These are phyloP conservation scores for Populus euphratica DNA, from an alignment of 345 rosid species.

Conservation along the genomic window DNA sequence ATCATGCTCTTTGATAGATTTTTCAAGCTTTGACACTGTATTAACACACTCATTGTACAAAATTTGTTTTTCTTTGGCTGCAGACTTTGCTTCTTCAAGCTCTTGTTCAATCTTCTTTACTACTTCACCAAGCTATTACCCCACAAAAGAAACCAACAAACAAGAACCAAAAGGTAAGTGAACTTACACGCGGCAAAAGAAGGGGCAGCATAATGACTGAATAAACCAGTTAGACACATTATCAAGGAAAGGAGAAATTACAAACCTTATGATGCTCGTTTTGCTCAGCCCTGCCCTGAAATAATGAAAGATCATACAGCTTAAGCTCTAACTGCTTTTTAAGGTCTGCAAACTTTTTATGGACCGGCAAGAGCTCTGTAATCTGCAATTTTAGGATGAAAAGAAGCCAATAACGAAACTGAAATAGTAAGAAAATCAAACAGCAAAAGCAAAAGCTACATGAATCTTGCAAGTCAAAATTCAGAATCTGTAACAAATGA, in stretches of 20 bases:
- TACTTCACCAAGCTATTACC: conserved; percentile 65
- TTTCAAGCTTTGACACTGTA: conserved; percentile 58
- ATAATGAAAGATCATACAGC: conserved; percentile 79
- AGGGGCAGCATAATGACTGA: neutral
- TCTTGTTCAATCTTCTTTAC: conserved; percentile 82
- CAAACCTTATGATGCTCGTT: conserved; percentile 96
- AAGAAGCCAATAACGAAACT: neutral
- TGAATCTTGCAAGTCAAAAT: neutral
- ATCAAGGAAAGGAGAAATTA: neutral
- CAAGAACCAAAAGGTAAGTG: conserved; percentile 8
- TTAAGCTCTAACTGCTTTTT: conserved; percentile 80
- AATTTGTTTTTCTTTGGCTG: conserved; percentile 60
- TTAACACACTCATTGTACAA: conserved; percentile 50
- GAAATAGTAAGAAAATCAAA: no score
- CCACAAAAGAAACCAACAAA: neutral
- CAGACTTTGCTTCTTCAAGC: conserved; percentile 63
- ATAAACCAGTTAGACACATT: conserved; percentile 7
- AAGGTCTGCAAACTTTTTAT: conserved; percentile 63
- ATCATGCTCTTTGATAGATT: conserved; percentile 75
- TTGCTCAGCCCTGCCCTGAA: conserved; percentile 87
- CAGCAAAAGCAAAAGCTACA: neutral
- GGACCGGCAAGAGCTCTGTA: conserved; percentile 63
- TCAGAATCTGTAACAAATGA: neutral
- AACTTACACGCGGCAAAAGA: conserved; percentile 3
- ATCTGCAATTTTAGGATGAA: conserved; percentile 58